Evolutionary conservation across 2,329 filamentous ascomycete species (phyloP).

Genomic region (Alternaria gaisen): DNA sequence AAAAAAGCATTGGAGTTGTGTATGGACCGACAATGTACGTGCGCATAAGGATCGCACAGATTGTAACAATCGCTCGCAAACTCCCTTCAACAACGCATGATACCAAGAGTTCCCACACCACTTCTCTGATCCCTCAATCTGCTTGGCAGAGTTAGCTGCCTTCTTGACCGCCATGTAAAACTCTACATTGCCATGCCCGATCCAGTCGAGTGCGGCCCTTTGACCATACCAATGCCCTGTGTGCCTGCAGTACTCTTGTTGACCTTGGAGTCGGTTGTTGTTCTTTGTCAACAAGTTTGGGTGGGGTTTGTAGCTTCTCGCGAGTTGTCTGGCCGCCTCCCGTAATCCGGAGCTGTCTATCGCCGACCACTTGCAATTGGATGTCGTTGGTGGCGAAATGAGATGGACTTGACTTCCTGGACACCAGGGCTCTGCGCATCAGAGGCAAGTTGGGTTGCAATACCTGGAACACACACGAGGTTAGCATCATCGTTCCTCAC

Average conservation of each 20-base stretch:
- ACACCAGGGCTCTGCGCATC: slow-evolving; percentile 14
- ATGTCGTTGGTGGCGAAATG: slow-evolving; percentile 2
- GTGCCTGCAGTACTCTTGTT: neutral
- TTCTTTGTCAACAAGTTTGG: neutral
- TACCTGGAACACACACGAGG: neutral
- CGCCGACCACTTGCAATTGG: neutral
- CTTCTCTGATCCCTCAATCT: neutral
- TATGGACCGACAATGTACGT: neutral
- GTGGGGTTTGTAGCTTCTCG: neutral
- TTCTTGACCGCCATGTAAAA: neutral
- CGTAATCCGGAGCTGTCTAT: neutral
- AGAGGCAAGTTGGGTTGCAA: slow-evolving; percentile 5
- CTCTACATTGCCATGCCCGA: neutral
- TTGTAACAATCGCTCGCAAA: neutral
- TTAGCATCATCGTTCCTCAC: neutral
- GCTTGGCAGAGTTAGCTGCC: neutral
- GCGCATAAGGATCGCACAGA: neutral
- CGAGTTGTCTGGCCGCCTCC: neutral
- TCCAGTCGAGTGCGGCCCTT: neutral
- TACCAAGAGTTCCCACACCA: neutral
- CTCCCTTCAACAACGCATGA: neutral
- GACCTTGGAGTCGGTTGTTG: neutral
- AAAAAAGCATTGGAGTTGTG: neutral
- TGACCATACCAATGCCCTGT: neutral
- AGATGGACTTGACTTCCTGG: slow-evolving; percentile 6